Evolutionary conservation across 2,329 filamentous ascomycete species (phyloP).

Genomic region (Balansia obtecta): DNA sequence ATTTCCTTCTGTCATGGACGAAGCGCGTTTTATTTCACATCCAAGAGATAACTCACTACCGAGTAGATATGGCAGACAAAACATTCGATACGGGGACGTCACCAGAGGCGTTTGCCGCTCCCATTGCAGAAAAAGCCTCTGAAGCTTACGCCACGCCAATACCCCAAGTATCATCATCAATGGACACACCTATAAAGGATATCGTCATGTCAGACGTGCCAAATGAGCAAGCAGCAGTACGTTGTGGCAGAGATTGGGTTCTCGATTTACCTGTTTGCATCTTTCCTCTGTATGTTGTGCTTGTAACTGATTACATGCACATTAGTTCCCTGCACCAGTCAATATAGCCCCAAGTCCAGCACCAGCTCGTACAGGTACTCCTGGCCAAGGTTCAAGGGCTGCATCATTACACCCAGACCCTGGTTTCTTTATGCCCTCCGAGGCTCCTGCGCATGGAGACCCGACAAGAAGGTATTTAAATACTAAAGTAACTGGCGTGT

Average conservation of each 20-base stretch:
- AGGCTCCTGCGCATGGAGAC: conserved; percentile 53
- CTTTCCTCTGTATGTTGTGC: not conserved
- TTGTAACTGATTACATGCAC: conserved; percentile 3
- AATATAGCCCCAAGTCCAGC: conserved; percentile 28
- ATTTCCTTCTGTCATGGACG: not conserved
- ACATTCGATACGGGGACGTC: conserved; percentile 10
- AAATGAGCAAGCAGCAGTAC: conserved; percentile 28
- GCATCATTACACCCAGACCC: conserved; percentile 44
- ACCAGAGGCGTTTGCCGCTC: conserved; percentile 11
- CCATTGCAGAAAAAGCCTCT: conserved; percentile 11
- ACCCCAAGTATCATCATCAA: conserved; percentile 2
- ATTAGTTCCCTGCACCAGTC: conserved; percentile 24
- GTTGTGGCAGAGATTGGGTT: conserved; percentile 4
- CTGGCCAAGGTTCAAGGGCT: conserved; percentile 38
- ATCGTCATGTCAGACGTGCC: conserved; percentile 31
- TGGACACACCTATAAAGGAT: conserved; percentile 22
- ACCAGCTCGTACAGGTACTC: conserved; percentile 35
- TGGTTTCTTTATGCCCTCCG: conserved; percentile 40
- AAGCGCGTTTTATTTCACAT: not conserved
- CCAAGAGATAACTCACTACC: not conserved
- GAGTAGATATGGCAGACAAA: conserved; percentile 20
- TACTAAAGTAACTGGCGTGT: conserved; percentile 51
- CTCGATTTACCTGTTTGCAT: not conserved
- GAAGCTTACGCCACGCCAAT: conserved; percentile 10
- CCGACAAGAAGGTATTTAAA: conserved; percentile 61